Conservation (phyloP, 148 eudicot genomes). For the Chenopodium formosanum region DNA sequence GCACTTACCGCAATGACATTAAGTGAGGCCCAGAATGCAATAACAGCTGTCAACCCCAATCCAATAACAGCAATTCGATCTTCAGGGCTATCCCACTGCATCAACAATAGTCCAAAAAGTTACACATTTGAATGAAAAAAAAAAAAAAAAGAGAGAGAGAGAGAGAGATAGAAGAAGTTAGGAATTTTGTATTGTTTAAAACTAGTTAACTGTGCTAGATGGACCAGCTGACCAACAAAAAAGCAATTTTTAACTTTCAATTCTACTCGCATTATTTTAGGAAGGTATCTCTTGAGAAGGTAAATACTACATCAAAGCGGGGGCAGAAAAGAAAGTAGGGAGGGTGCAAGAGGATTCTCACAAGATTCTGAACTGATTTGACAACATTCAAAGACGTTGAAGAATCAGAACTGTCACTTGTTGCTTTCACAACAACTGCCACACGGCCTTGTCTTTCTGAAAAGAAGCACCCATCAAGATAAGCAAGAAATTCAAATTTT, state of each 20-base stretch:
- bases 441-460: conserved; percentile 50
- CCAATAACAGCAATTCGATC: conserved; percentile 83
- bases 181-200: not conserved
- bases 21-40: conserved; percentile 76
- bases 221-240: not conserved
- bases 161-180: not conserved
- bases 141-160: too few species aligned
- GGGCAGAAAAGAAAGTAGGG: not conserved
- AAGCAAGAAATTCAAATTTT: conserved; percentile 1
- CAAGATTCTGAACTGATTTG: conserved; percentile 73
- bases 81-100: conserved; percentile 89
- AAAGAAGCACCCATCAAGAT: conserved; percentile 13
- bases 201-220: not conserved
- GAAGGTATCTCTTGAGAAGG: not conserved
- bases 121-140: not conserved
- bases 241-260: not conserved
- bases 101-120: conserved; percentile 17
- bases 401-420: conserved; percentile 75
- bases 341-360: conserved; percentile 38
- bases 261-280: not conserved
- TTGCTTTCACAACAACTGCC: conserved; percentile 49
- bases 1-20: conserved; percentile 64
- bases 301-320: not conserved
- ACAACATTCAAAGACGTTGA: conserved; percentile 59
- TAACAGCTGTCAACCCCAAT: conserved; percentile 74